Evolutionary conservation across 768 basidiomycete species (phyloP).

Genomic region (Rubroboletus pulcherrimus): DNA sequence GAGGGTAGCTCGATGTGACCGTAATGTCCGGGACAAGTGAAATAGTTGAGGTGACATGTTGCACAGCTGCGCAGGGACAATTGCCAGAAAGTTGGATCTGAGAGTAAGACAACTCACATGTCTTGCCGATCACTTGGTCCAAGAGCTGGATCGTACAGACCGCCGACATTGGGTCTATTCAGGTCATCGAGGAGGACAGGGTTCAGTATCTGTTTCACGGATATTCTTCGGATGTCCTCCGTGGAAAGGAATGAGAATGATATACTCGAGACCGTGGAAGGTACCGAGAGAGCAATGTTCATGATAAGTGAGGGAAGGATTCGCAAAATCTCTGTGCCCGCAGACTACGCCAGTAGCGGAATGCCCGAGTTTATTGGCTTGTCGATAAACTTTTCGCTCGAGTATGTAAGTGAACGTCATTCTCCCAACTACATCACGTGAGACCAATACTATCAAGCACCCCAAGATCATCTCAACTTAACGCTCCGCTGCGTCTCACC

Average conservation of each 20-base stretch:
- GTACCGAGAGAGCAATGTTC: constrained; percentile 89
- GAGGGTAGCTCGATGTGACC: constrained; percentile 96
- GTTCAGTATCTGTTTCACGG: constrained; percentile 97
- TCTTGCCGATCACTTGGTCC: constrained; percentile 88
- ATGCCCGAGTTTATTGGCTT: neutral
- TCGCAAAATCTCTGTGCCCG: neutral
- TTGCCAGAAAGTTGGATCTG: constrained; percentile 2
- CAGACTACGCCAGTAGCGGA: neutral
- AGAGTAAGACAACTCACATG: constrained; percentile 58
- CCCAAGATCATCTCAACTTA: constrained; percentile 23
- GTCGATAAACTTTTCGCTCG: constrained; percentile 15
- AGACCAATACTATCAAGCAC: neutral
- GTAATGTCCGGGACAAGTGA: constrained; percentile 95
- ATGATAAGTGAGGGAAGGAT: constrained; percentile 36
- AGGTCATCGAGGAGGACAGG: constrained; percentile 90
- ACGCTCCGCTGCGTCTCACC: constrained; percentile 47
- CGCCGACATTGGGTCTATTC: constrained; percentile 86
- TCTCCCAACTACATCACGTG: constrained; percentile 16
- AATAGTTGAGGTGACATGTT: constrained; percentile 91
- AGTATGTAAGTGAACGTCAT: neutral
- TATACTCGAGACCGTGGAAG: constrained; percentile 78
- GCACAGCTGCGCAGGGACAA: constrained; percentile 59
- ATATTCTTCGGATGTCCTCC: constrained; percentile 86
- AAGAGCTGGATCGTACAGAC: constrained; percentile 92
- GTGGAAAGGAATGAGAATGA: constrained; percentile 92